These are phyloP conservation scores for Ambrosia trifida DNA, from an alignment of 129 eudicot species.

Conservation along the genomic window DNA sequence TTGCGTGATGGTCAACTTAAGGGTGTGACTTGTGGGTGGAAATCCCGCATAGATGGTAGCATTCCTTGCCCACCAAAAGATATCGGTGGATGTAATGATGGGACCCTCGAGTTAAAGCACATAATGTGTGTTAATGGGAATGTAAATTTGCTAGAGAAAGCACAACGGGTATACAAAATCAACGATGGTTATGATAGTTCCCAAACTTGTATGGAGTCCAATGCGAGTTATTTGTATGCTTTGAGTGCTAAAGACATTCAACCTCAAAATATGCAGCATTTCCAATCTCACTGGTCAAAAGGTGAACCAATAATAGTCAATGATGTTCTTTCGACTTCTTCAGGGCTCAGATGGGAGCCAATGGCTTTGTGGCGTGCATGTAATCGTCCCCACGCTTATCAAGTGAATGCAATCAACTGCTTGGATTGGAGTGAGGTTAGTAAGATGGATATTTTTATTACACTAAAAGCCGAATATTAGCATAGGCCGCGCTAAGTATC, in stretches of 20 bases:
- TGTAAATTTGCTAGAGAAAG: conserved; percentile 34
- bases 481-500: not conserved
- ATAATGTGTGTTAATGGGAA: conserved; percentile 36
- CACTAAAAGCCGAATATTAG: not conserved
- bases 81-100: conserved; percentile 54
- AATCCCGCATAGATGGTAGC: conserved; percentile 28
- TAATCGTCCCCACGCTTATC: conserved; percentile 23
- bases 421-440: conserved; percentile 53
- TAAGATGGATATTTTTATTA: not conserved
- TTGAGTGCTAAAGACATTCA: conserved; percentile 43
- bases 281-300: conserved; percentile 56
- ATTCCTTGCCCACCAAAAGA: conserved; percentile 13
- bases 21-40: conserved; percentile 20
- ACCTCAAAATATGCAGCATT: conserved; percentile 40
- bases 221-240: conserved; percentile 39
- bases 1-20: conserved; percentile 39
- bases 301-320: conserved; percentile 54
- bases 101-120: conserved; percentile 41
- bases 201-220: conserved; percentile 1
- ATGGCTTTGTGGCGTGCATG: conserved; percentile 74
- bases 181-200: not conserved
- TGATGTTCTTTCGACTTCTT: conserved; percentile 37
- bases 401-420: conserved; percentile 49
- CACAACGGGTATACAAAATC: conserved; percentile 20
- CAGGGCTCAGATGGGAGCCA: conserved; percentile 75